A percentile compares a stretch with the other conserved stretches of the same genome.
These are phyloP conservation scores for Vitis rupestris DNA, from an alignment of 164 flowering plant species.

Conservation along the genomic window DNA sequence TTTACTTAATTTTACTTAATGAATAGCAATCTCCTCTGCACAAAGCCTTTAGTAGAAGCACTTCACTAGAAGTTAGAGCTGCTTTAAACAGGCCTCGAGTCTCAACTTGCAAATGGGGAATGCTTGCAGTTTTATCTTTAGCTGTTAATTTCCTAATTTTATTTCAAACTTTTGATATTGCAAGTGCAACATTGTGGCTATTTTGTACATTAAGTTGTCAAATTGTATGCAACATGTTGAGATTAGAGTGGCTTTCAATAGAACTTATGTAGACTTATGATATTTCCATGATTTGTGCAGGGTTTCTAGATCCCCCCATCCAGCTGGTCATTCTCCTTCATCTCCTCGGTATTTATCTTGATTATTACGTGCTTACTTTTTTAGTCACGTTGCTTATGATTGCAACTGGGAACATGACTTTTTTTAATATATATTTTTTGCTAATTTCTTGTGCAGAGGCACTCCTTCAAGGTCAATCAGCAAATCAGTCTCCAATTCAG, in stretches of 20 bases:
- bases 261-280: not conserved
- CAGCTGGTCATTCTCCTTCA: constrained; percentile 35
- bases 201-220: too few relatives aligned
- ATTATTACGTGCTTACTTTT: constrained; percentile 3
- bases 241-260: not conserved
- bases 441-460: constrained; percentile 28
- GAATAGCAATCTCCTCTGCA: too few relatives aligned
- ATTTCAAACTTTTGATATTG: too few relatives aligned
- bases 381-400: not conserved
- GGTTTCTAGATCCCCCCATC: constrained; percentile 43
- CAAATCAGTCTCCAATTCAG: constrained; percentile 55
- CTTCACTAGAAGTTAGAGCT: too few relatives aligned
- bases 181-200: too few relatives aligned
- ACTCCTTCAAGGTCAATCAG: constrained; percentile 46
- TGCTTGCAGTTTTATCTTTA: too few relatives aligned
- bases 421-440: not conserved
- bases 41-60: too few relatives aligned
- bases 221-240: not conserved
- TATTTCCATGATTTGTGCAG: constrained; percentile 30
- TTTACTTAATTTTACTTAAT: too few relatives aligned
- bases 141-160: too few relatives aligned
- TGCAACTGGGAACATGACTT: not conserved
- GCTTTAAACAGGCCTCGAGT: too few relatives aligned
- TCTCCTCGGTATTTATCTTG: constrained; percentile 35
- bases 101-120: too few relatives aligned